These are phyloP conservation scores for Ichthyophthirius multifiliis DNA, from an alignment of 169 alveolate species.

Conservation along the genomic window DNA sequence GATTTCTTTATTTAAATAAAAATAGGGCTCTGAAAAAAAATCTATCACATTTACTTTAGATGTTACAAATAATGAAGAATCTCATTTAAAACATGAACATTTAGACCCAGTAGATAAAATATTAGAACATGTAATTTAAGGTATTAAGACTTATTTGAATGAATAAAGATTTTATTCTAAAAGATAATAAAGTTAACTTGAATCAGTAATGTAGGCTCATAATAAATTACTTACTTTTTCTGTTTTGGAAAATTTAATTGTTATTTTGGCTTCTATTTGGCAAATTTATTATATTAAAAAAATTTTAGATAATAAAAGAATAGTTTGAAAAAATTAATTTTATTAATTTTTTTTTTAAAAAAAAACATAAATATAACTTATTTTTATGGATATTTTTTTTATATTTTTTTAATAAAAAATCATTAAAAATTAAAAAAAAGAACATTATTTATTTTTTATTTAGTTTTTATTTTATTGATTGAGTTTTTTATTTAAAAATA, in stretches of 20 bases:
- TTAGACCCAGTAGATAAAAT: conserved; percentile 25
- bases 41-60: conserved; percentile 34
- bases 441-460: too few relatives aligned
- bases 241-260: conserved; percentile 14
- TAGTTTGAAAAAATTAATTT: too few relatives aligned
- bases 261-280: conserved; percentile 22
- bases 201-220: conserved; percentile 17
- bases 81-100: conserved; percentile 29
- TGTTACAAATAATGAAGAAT: conserved; percentile 23
- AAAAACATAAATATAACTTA: too few relatives aligned
- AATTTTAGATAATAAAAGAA: conserved; percentile 33
- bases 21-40: conserved; percentile 14
- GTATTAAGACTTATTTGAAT: background rate
- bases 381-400: too few relatives aligned
- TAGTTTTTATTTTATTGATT: too few relatives aligned
- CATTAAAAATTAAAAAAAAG: too few relatives aligned
- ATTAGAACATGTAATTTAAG: conserved; percentile 13
- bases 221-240: conserved; percentile 17
- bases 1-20: background rate
- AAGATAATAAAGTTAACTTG: conserved; percentile 29
- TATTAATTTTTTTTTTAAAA: too few relatives aligned
- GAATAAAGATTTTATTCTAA: conserved; percentile 23
- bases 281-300: conserved; percentile 34
- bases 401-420: too few relatives aligned
- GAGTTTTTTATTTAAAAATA: too few relatives aligned